These are phyloP conservation scores for Solanum chmielewskii DNA, from an alignment of 257 asterid genomes.

Conservation along the genomic window DNA sequence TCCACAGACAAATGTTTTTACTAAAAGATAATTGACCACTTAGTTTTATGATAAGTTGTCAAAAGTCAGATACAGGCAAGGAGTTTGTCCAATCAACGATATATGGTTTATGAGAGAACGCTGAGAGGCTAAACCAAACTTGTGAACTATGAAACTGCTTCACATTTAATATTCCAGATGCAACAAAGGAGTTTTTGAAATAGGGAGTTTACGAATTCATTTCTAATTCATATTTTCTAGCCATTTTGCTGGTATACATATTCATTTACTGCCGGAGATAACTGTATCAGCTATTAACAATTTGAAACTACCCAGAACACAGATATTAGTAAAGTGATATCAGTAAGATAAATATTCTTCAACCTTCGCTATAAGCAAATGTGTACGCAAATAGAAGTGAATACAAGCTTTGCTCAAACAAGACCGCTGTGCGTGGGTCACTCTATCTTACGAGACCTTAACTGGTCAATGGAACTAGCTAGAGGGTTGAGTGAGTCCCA, in stretches of 20 bases:
- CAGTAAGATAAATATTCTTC: not conserved
- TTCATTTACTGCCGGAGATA: not conserved
- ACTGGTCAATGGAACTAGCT: not conserved
- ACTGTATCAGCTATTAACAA: not conserved
- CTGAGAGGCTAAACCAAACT: not conserved
- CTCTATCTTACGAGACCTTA: too few relatives aligned
- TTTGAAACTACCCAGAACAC: not conserved
- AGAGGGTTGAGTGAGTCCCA: not conserved
- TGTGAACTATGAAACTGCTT: not conserved
- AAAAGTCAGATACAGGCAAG: not conserved
- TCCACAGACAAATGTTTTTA: not conserved
- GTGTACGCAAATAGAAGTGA: not conserved
- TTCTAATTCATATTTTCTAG: not conserved
- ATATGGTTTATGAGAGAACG: not conserved
- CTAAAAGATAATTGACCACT: not conserved
- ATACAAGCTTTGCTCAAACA: not conserved
- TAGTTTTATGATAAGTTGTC: not conserved
- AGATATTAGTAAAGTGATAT: not conserved
- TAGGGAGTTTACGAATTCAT: not conserved
- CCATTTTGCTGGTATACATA: not conserved
- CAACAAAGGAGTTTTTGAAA: not conserved
- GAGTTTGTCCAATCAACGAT: not conserved
- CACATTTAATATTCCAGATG: not conserved
- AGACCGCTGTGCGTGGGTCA: not conserved
- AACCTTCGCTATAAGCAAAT: not conserved